These are phyloP conservation scores for Lentinula novae-zelandiae DNA, from an alignment of 1,284 basidiomycete species.

Conservation along the genomic window DNA sequence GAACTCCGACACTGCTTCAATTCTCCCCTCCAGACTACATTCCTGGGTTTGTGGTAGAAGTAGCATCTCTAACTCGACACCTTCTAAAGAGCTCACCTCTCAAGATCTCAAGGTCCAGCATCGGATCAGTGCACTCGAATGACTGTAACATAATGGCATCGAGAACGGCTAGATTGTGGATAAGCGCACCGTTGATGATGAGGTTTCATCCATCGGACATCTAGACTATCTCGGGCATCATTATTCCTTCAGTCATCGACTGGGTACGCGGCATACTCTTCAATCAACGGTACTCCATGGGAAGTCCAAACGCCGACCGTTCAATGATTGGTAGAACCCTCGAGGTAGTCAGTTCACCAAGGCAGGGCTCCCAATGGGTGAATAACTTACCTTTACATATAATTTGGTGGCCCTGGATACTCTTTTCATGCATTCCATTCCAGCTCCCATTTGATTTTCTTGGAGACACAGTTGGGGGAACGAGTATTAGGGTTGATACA, in stretches of 20 bases:
- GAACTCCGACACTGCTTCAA: conserved; percentile 42
- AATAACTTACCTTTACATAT: conserved; percentile 8
- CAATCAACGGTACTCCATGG: conserved; percentile 30
- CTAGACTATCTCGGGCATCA: too few species aligned
- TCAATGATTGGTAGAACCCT: conserved; percentile 22
- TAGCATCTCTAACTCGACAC: too few species aligned
- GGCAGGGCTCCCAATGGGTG: conserved; percentile 39
- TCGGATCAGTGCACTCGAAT: conserved; percentile 41
- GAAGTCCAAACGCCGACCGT: conserved; percentile 45
- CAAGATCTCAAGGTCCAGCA: conserved; percentile 40
- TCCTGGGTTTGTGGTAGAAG: too few species aligned
- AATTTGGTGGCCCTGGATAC: conserved; percentile 39
- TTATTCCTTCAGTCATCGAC: too few species aligned
- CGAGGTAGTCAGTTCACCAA: conserved; percentile 43
- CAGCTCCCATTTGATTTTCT: conserved; percentile 41
- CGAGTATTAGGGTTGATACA: not conserved
- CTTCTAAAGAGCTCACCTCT: too few species aligned
- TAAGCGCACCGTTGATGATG: too few species aligned
- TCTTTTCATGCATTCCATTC: conserved; percentile 43
- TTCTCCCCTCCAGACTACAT: conserved; percentile 40
- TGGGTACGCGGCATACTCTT: conserved; percentile 45
- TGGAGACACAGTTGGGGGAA: conserved; percentile 29
- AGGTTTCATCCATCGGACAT: too few species aligned
- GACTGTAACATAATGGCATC: conserved; percentile 34
- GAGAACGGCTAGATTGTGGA: conserved; percentile 33